Evolutionary conservation across 1,139 yeast genomes (phyloP), one percentile per base, ranked within the genome.

Genomic region (Candida neerlandica): DNA sequence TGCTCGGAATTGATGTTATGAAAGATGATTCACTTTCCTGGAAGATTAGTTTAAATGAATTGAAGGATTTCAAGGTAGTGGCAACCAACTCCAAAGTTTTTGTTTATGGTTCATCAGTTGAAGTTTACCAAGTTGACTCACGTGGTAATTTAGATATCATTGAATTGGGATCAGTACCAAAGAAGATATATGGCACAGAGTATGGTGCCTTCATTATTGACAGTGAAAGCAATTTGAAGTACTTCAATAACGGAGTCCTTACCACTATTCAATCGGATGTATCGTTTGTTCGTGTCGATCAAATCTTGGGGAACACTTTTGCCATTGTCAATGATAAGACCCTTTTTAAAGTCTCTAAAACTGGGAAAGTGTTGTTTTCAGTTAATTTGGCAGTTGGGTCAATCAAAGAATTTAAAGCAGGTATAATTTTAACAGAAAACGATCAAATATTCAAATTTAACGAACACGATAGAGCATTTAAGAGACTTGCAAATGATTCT

Each of bases 1-100:
- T 73, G 39, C 57, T 72, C 43, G 65, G 58, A 30, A 51, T 65
- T 15, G 58, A 61, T 23, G 46, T 62, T 1, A 48, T 48, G 1
- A 16, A 49, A 5, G 44, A 51, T 15, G 41, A 49, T 18, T 11
- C 44, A 4, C 46, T 61, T 5, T 23, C 32, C n/a, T 63, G 66
- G 66, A 61, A 57, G 33, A 33, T 58, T 11, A 41, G 30, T 15
- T 43, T 54, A 18, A 43, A 49, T 23, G 30, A 18, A 3, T 40
- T 50, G 15, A 29, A 43, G 15, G 44, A 21, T 21, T 32, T 32
- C 15, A 32, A 46, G 21, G 15, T 51, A 23, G 14, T 46, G 2
- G 14, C 38, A 3, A 46, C 51, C 2, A 41, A 44, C 30, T 40
- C 46, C 21, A 43, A 45, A 19, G 32, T 52, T 2, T 46, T 47